Evolutionary conservation across 176 grass and related monocot species (phyloP).

Genomic region (Oryza rufipogon): DNA sequence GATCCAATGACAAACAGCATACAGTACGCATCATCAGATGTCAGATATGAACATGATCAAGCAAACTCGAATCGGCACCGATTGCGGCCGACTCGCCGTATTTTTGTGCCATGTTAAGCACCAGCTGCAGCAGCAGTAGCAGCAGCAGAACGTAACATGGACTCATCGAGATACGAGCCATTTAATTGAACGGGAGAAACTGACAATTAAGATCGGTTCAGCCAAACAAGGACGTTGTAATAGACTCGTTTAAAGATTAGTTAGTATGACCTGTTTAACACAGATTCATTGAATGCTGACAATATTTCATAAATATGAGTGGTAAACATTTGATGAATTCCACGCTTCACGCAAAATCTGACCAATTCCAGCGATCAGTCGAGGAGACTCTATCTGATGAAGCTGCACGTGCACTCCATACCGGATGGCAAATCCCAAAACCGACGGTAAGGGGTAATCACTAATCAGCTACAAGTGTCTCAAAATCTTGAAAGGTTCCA

Average conservation of each 20-base stretch:
- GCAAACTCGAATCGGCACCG: not conserved
- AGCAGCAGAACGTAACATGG: not conserved
- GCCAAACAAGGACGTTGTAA: not conserved
- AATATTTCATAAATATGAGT: not conserved
- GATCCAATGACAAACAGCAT: constrained; percentile 33
- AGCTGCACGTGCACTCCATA: not conserved
- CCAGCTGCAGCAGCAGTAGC: not conserved
- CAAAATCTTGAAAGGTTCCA: not conserved
- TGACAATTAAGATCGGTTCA: not conserved
- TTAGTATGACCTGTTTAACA: not conserved
- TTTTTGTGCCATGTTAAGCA: not conserved
- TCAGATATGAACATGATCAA: not conserved
- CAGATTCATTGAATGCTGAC: not conserved
- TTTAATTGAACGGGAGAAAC: not conserved
- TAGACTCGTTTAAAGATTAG: not conserved
- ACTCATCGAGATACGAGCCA: not conserved
- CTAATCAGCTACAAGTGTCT: not conserved
- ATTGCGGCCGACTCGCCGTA: not conserved
- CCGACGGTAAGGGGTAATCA: not conserved
- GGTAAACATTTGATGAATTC: not conserved
- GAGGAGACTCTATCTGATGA: not conserved
- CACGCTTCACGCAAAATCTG: not conserved
- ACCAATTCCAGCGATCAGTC: not conserved
- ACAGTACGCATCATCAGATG: constrained; percentile 15
- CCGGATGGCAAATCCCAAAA: not conserved